Conservation (phyloP, 768 basidiomycete genomes). For the Jaapia argillacea region DNA sequence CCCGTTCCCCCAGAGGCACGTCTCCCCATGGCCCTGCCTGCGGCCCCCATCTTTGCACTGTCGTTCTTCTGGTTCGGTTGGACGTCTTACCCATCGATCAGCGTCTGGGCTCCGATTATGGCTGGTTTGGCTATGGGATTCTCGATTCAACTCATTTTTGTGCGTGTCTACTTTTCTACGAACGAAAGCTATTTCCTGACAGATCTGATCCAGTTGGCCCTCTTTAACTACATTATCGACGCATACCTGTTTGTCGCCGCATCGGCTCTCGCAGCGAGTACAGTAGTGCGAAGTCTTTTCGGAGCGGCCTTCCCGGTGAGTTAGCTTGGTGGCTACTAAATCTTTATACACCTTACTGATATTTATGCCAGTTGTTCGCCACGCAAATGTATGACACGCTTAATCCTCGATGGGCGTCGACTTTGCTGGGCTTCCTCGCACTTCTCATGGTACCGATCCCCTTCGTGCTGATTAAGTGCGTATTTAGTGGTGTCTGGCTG, state of each 20-base stretch:
- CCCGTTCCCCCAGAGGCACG: conserved; percentile 54
- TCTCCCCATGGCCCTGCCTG: conserved; percentile 36
- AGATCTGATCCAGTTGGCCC: conserved; percentile 31
- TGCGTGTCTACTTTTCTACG: conserved; percentile 18
- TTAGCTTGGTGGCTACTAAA: conserved; percentile 4
- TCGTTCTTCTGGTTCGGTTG: conserved; percentile 67
- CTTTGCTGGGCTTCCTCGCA: conserved; percentile 43
- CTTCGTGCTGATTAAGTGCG: conserved; percentile 14
- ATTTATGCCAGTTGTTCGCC: conserved; percentile 31
- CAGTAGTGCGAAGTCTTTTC: conserved; percentile 41
- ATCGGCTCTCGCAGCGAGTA: conserved; percentile 44
- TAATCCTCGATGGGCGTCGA: conserved; percentile 48
- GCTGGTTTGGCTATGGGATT: conserved; percentile 43
- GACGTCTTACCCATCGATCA: conserved; percentile 45
- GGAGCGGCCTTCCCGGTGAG: conserved; percentile 31
- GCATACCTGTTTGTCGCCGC: conserved; percentile 45
- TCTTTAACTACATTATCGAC: conserved; percentile 56
- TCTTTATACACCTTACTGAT: background rate
- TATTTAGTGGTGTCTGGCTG: too few species aligned
- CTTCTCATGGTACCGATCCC: conserved; percentile 35
- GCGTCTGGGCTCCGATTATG: conserved; percentile 42
- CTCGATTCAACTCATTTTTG: conserved; percentile 43
- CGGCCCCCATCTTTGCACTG: conserved; percentile 38
- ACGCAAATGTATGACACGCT: conserved; percentile 43
- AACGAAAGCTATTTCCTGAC: background rate